Base-by-base conservation (phyloP, 495 filamentous ascomycete genomes). In the Clohesyomyces aquaticus region DNA sequence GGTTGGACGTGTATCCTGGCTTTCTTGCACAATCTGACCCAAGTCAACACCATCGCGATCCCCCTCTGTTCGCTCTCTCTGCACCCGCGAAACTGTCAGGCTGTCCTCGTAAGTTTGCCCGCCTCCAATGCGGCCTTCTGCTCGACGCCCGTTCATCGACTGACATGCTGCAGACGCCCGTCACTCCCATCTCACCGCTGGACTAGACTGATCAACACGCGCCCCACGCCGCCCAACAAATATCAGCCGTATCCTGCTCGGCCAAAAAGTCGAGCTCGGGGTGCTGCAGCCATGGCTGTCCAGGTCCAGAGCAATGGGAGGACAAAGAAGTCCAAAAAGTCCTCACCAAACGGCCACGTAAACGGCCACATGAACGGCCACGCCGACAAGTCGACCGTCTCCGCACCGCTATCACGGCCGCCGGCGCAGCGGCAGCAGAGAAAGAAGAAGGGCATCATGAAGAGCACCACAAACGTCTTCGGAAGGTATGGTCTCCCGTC, bases 271-370 rank as follows among this genome's bases (percentile, higher is more conserved):
- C 43, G 25, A 22, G 18, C 47, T 42, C 29, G 23, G 21, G 21
- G 10, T 38, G 47, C 57, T 57, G 57, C 62, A 60, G 63, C 55
- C 27, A 70, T 70, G 62, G 58, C 55, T 63, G 58, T 47, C 22
- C 67, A 58, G 47, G 58, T 47, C 22, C 67, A 58, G 47, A 66
- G 50, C 49, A 70, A 66, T 42, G 67, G 67, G 9, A 53, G 55
- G 63, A 53, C 54, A 38, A 70, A 66, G 46, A 67, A 64, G 51
- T 23, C 55, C 28, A 71, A 71, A 50, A 66, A 59, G 50, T 12
- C 47, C 16, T 47, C 55, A 26, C 53, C 35, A 21, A 70, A 67
- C 58, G 63, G 59, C 29, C 29, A 63, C 21, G 4, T 58, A 11
- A 69, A 69, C 57, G 53, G 62, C 28, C 51, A 55, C 18, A 4